Evolutionary conservation across 371 early-diverging fungal species (phyloP), one percentile per base, ranked within the genome.

Genomic region (Cokeromyces recurvatus): DNA sequence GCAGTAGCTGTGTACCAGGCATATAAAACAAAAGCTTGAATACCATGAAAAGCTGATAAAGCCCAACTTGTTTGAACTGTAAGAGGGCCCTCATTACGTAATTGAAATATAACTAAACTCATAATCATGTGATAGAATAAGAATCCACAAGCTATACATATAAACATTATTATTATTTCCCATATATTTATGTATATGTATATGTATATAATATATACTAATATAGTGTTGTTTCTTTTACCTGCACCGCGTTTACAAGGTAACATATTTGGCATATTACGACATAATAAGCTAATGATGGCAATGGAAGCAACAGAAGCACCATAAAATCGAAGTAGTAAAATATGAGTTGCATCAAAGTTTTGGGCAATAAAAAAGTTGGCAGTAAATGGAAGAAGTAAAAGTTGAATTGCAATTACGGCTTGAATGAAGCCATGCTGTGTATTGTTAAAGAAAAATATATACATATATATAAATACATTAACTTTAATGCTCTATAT

Each of bases 171-270:
- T n/a, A 38, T 46, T 36, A 29, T 21, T 35, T 27, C 7, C 2
- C 8, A 21, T 23, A 20, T 32, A 21, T 14, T 32, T 2, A 4
- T 19, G 12, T n/a, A n/a, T n/a, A n/a, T n/a, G n/a, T n/a, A n/a
- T n/a, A n/a, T n/a, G n/a, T n/a, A n/a, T n/a, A n/a, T n/a, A n/a
- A n/a, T n/a, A n/a, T n/a, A n/a, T n/a, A n/a, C n/a, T n/a, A n/a
- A n/a, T n/a, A n/a, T n/a, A n/a, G n/a, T n/a, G n/a, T n/a, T n/a
- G n/a, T 34, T 8, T 7, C 7, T 24, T 24, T 55, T 67, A 71
- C 72, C 68, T 46, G 59, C 48, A 31, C 64, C 66, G n/a, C 72
- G 63, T 47, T 71, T 71, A 32, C 68, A 68, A 12, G 72, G 72
- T 24, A 71, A 38, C 62, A 68, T 68, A 29, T 71, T 63, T 2